Percentiles rank a stretch among this genome's conserved stretches.
phyloP scores from a whole-genome alignment of 371 early-diverging fungal species.

The Mucor circinelloides region DNA sequence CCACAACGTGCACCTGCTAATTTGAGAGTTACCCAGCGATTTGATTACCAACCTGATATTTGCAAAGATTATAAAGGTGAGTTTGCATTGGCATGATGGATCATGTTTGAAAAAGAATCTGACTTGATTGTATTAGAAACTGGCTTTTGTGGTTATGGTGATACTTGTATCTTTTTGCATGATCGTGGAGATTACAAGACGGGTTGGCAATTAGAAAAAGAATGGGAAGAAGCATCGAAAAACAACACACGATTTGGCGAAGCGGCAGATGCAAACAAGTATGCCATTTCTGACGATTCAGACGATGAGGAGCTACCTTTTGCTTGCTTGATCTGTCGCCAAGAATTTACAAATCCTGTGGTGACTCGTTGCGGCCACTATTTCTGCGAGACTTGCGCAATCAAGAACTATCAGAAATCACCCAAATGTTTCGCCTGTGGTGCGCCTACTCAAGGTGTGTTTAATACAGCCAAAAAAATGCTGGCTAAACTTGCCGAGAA shows the following conservation, averaged over 20 bases:
- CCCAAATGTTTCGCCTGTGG: constrained; percentile 94
- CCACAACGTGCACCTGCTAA: constrained; percentile 85
- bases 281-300: constrained; percentile 58
- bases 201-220: constrained; percentile 94
- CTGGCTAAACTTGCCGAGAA: constrained; percentile 64
- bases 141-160: constrained; percentile 96
- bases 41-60: constrained; percentile 97
- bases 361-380: constrained; percentile 94
- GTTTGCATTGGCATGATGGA: neutral
- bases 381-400: constrained; percentile 95
- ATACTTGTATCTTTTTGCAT: constrained; percentile 96
- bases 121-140: constrained; percentile 53
- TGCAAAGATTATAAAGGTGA: constrained; percentile 98
- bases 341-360: constrained; percentile 85
- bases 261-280: constrained; percentile 48
- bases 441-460: constrained; percentile 82
- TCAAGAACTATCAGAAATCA: constrained; percentile 75
- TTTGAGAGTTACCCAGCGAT: constrained; percentile 82
- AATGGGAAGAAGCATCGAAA: constrained; percentile 90
- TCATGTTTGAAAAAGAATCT: neutral
- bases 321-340: constrained; percentile 91
- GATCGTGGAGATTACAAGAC: constrained; percentile 96
- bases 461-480: constrained; percentile 83
- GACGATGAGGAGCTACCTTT: constrained; percentile 79
- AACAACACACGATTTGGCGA: constrained; percentile 54